Percentiles rank a stretch among this genome's conserved stretches.
Conservation (phyloP, 2,329 filamentous ascomycete species). For the Neonectria magnoliae region DNA sequence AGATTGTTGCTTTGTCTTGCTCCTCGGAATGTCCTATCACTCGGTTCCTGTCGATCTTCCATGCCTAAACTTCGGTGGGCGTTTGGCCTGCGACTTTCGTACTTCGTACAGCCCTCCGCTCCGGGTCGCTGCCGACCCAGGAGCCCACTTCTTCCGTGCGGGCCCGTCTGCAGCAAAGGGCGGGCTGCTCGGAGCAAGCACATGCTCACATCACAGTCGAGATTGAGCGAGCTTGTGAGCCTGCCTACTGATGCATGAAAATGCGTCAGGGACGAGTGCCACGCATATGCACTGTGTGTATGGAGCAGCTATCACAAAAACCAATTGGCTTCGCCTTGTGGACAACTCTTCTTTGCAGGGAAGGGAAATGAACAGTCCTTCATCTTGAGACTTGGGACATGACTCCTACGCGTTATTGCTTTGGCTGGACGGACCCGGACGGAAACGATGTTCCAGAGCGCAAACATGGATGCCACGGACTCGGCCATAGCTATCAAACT, state of each 20-base stretch:
- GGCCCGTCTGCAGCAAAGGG: not conserved
- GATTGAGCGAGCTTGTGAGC: not conserved
- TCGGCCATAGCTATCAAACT: slow-evolving; percentile 22
- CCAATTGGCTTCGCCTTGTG: not conserved
- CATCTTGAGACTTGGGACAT: slow-evolving; percentile 20
- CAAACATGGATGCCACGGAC: slow-evolving; percentile 42
- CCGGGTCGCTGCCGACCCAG: slow-evolving; percentile 1
- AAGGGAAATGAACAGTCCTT: slow-evolving; percentile 30
- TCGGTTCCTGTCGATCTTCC: slow-evolving; percentile 40
- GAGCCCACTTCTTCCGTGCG: slow-evolving; percentile 2
- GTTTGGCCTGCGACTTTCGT: not conserved
- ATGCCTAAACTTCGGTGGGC: slow-evolving; percentile 21
- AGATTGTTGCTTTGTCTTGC: slow-evolving; percentile 4
- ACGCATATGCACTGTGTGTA: slow-evolving; percentile 12
- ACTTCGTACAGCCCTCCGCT: not conserved
- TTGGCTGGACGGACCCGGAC: slow-evolving; percentile 28
- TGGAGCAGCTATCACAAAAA: not conserved
- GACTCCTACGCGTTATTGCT: slow-evolving; percentile 24
- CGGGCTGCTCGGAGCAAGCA: not conserved
- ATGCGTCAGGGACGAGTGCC: slow-evolving; percentile 2
- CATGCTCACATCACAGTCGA: slow-evolving; percentile 6
- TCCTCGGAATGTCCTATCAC: slow-evolving; percentile 25
- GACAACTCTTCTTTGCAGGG: slow-evolving; percentile 14
- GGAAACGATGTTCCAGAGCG: slow-evolving; percentile 31
- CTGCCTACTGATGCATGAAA: not conserved